These are phyloP conservation scores for Saccharomycopsis guyanensis DNA, from an alignment of 805 yeast species.

Conservation along the genomic window DNA sequence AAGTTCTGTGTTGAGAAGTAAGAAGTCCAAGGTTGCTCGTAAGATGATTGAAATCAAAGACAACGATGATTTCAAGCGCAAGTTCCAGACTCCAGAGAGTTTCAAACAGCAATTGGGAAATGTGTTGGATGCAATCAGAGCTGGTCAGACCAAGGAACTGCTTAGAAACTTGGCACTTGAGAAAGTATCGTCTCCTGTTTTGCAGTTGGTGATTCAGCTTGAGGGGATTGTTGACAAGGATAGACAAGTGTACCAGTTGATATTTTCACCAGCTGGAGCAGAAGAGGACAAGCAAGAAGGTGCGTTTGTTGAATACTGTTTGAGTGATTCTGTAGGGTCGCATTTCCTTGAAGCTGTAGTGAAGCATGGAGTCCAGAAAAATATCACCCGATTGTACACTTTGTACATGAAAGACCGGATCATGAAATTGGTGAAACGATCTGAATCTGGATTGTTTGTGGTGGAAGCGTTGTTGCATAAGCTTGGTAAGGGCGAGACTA, in stretches of 20 bases:
- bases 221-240: slow-evolving; percentile 77
- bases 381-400: slow-evolving; percentile 61
- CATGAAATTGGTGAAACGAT: slow-evolving; percentile 66
- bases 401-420: slow-evolving; percentile 70
- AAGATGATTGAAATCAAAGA: slow-evolving; percentile 87
- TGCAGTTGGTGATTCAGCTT: slow-evolving; percentile 67
- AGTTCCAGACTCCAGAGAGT: slow-evolving; percentile 62
- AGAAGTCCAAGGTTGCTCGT: slow-evolving; percentile 80
- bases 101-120: slow-evolving; percentile 55
- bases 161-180: slow-evolving; percentile 73
- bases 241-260: slow-evolving; percentile 58
- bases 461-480: slow-evolving; percentile 63
- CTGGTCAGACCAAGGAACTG: slow-evolving; percentile 32
- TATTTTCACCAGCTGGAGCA: slow-evolving; percentile 44
- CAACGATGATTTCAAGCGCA: slow-evolving; percentile 52
- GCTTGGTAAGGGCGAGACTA: slow-evolving; percentile 55
- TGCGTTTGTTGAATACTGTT: slow-evolving; percentile 73
- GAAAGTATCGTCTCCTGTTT: slow-evolving; percentile 78
- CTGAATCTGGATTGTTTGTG: slow-evolving; percentile 77
- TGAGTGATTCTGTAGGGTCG: slow-evolving; percentile 87
- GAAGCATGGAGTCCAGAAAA: slow-evolving; percentile 56
- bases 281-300: slow-evolving; percentile 56
- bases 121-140: slow-evolving; percentile 30
- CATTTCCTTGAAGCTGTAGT: slow-evolving; percentile 78
- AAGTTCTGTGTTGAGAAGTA: slow-evolving; percentile 71